Evolutionary conservation across 257 asterid species (phyloP).

Genomic region (Voacanga thouarsii): DNA sequence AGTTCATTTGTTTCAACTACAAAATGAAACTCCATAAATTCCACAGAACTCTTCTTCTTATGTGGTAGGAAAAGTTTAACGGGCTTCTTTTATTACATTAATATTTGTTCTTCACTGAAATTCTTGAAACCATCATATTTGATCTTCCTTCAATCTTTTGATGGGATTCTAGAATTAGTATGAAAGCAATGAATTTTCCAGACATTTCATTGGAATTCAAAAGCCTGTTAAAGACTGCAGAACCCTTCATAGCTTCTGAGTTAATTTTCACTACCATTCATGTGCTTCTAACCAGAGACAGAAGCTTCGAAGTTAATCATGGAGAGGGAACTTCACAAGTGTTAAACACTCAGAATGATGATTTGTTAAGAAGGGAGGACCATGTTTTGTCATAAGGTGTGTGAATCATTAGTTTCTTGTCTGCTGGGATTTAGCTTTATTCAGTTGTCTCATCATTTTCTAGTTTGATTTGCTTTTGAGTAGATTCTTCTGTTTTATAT

Average conservation of each 20-base stretch:
- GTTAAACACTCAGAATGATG: neutral
- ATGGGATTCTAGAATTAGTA: neutral
- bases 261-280: neutral
- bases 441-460: constrained; percentile 2
- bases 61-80: too few relatives aligned
- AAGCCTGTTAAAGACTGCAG: neutral
- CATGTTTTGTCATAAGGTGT: neutral
- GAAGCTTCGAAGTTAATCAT: neutral
- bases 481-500: neutral
- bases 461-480: neutral
- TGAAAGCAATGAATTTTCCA: neutral
- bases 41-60: too few relatives aligned
- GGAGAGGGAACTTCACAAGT: neutral
- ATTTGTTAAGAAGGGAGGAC: neutral
- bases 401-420: constrained; percentile 22
- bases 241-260: neutral
- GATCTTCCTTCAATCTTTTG: neutral
- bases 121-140: too few relatives aligned
- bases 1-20: too few relatives aligned
- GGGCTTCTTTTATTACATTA: too few relatives aligned
- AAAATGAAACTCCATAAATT: too few relatives aligned
- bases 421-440: constrained; percentile 13
- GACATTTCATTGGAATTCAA: neutral
- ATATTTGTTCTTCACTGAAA: too few relatives aligned
- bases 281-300: neutral